Percentiles rank a stretch among this genome's conserved stretches.
Evolutionary conservation across 208 protist species (phyloP).

Genomic region (Leishmania guyanensis): DNA sequence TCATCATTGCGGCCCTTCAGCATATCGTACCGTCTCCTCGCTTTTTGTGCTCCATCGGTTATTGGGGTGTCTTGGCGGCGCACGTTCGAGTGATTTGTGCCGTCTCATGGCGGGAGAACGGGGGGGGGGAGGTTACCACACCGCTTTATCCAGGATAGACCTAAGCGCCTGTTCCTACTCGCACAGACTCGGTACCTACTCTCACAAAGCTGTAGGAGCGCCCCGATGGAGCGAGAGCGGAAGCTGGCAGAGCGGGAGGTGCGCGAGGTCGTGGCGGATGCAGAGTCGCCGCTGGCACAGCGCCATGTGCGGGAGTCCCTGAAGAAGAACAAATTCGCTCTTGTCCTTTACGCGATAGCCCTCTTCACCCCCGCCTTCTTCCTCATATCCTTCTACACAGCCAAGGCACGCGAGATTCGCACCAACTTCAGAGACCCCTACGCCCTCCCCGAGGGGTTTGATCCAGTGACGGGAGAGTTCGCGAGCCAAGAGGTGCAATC

Average conservation of each 20-base stretch:
- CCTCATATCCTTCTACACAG: conserved; percentile 70
- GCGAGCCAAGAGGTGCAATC: conserved; percentile 9
- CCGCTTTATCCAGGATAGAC: too few species aligned
- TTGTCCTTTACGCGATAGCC: conserved; percentile 46
- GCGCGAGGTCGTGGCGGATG: conserved; percentile 63
- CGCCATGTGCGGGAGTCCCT: conserved; percentile 62
- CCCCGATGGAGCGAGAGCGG: conserved; percentile 48
- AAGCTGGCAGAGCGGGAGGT: conserved; percentile 59
- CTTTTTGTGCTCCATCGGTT: neutral
- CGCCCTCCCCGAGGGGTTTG: conserved; percentile 70
- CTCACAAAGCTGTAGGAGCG: neutral
- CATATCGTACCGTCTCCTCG: neutral
- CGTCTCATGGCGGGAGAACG: neutral
- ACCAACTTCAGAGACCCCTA: conserved; percentile 74
- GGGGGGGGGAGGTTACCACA: neutral
- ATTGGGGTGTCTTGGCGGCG: neutral
- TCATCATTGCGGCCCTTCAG: neutral
- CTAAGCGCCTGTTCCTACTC: neutral
- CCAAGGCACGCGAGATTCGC: conserved; percentile 61
- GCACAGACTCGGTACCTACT: neutral
- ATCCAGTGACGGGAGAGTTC: conserved; percentile 62
- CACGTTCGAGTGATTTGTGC: neutral
- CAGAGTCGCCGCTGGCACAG: conserved; percentile 66
- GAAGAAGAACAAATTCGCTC: conserved; percentile 73
- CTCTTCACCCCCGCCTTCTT: conserved; percentile 51